Conservation (phyloP, 106 monocot genomes). For the Alisma plantagoaquatica region DNA sequence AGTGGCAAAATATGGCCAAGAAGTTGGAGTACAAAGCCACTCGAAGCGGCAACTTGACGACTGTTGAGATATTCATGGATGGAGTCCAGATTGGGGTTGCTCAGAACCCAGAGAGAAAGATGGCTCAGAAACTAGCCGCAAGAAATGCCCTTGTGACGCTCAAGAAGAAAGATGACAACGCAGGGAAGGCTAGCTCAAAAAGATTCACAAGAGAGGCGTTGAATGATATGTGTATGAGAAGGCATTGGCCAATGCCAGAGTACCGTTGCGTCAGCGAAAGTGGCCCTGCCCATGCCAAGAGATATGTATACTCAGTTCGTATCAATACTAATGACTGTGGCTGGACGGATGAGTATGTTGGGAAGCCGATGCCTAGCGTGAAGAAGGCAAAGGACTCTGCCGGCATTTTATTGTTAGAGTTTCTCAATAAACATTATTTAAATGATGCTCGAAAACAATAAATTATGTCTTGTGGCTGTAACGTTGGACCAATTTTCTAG, state of each 20-base stretch:
- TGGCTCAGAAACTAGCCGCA: conserved; percentile 97
- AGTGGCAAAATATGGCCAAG: conserved; percentile 90
- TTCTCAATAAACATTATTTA: conserved; percentile 46
- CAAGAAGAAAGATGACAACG: conserved; percentile 65
- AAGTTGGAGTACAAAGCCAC: conserved; percentile 83
- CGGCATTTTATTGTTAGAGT: conserved; percentile 73
- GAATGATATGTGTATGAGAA: conserved; percentile 82
- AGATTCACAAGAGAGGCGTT: conserved; percentile 81
- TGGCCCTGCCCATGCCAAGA: conserved; percentile 91
- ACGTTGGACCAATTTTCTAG: too few species aligned
- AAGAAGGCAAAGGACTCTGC: conserved; percentile 99
- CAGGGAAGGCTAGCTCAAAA: conserved; percentile 31
- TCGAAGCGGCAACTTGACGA: conserved; percentile 62
- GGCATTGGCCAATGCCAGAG: conserved; percentile 96
- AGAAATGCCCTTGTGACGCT: conserved; percentile 67
- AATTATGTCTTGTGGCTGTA: too few species aligned
- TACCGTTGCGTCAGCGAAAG: conserved; percentile 87
- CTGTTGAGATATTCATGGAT: conserved; percentile 81
- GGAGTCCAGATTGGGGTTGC: conserved; percentile 86
- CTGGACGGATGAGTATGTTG: conserved; percentile 93
- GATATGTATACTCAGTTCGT: conserved; percentile 78
- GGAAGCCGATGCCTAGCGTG: conserved; percentile 98
- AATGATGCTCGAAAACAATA: background rate
- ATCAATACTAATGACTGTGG: conserved; percentile 76
- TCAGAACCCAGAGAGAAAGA: conserved; percentile 95